Evolutionary conservation across 495 filamentous ascomycete species (phyloP), one percentile per base, ranked within the genome.

Genomic region (Trypethelium eluteriae): DNA sequence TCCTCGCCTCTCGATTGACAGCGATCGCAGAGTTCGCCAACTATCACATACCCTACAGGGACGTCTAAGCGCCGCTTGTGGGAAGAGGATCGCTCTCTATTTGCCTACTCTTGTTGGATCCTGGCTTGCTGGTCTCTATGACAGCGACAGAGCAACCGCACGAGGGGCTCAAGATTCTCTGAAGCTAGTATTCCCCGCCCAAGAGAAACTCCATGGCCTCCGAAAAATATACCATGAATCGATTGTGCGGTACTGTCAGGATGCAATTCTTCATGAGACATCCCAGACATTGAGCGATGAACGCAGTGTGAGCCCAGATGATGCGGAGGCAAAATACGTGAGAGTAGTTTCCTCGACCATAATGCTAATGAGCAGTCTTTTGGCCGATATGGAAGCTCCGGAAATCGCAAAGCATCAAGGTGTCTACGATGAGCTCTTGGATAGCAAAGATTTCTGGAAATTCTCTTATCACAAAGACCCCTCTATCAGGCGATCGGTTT

Each of bases 111-210:
- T 95, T 39, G 86, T 92, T 32, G 91, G 90, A 7, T 81, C 91
- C 11, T 99, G 95, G 95, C 81, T 96, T 36, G 88, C 88, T 38
- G 93, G 95, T 12, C 81, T 87, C 2, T 93, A 92, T 72, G 95
- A 99, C 73, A 88, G 82, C 67, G 94, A 99, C 74, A 84, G 84
- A 63, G 79, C 80, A 14, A 89, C 89, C 1, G 81, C 87, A 38
- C 86, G 85, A 39, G 84, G 89, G 2, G 90, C 93, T n/a, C 78
- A 82, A 64, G 87, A 92, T 57, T 88, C 90, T 0, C 79, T 97
- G 18, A 82, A 81, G 5, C 81, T 79, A 4, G 86, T 96, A 10
- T 90, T 98, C 66, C 78, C 84, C 1, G 89, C 89, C 0, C 85
- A 89, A 38, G 89, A 93, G 59, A 98, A 96, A 72, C 77, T 89